Conservation (phyloP, 306 rosid species). For the Trifolium subterraneum region DNA sequence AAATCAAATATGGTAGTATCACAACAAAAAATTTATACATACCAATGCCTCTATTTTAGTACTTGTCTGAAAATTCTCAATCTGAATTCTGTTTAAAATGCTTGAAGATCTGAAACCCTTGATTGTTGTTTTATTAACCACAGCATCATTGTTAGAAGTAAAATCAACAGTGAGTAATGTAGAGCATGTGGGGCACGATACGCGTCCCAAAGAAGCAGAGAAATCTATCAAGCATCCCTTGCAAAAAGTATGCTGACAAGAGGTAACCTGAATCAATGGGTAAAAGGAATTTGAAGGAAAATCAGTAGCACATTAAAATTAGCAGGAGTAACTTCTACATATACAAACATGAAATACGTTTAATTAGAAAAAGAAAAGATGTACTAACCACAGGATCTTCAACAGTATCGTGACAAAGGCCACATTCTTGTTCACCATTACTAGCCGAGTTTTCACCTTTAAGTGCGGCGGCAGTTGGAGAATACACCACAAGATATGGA, state of each 20-base stretch:
- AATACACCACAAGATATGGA: constrained; percentile 86
- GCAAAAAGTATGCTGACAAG: constrained; percentile 86
- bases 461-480: constrained; percentile 65
- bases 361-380: constrained; percentile 5
- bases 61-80: constrained; percentile 90
- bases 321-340: neutral
- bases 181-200: constrained; percentile 88
- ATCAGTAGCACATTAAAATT: constrained; percentile 13
- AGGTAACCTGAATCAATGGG: constrained; percentile 68
- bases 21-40: constrained; percentile 42
- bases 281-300: constrained; percentile 8
- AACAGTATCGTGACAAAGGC: constrained; percentile 74
- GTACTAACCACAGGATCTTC: constrained; percentile 79
- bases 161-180: constrained; percentile 77
- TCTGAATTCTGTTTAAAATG: constrained; percentile 77
- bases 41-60: constrained; percentile 99
- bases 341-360: neutral
- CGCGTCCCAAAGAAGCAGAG: constrained; percentile 64
- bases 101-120: constrained; percentile 88
- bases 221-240: constrained; percentile 76
- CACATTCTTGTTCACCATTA: constrained; percentile 62
- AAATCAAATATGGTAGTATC: neutral
- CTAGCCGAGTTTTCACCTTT: constrained; percentile 48
- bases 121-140: constrained; percentile 63
- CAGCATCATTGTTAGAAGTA: constrained; percentile 52